Evolutionary conservation across 2,329 filamentous ascomycete species (phyloP), one percentile per base, ranked within the genome.

Genomic region (Exophiala aquamarina): DNA sequence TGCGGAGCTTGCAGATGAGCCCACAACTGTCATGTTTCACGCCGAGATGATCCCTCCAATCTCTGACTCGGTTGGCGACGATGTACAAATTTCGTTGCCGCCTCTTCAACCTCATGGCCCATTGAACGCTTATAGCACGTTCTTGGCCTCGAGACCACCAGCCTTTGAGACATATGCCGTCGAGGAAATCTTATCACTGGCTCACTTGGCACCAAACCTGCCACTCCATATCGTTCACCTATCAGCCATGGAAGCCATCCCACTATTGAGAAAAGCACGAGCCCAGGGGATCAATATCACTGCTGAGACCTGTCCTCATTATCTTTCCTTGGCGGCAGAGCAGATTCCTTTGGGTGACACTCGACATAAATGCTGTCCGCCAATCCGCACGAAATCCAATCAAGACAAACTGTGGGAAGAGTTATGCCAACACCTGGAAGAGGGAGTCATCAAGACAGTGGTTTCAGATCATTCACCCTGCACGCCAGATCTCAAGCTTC

Each of bases 1-100:
- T 80, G 74, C 75, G 21, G 87, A 86, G 37, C 79, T 98, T 52
- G 87, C 87, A 51, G 83, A 89, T 59, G 79, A 84, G 44, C 79
- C 89, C 14, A 97, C 93, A 2, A 95, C 90, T 0, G 82, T 97
- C 60, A 97, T 98, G 92, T 98, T 98, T 73, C 93, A 98, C 65
- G 93, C 93, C 47, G 93, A 98, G 69, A 97, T 96, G 90, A 84
- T 94, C 10, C 90, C 92, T n/a, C 88, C 89, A 14, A 87, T 91
- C 57, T 72, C 87, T 40, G 81, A 82, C 57, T 90, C 88, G 0
- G 86, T 91, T 2, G 86, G 87, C 43, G 89, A 93, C 65, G 82
- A 83, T 19, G 83, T 89, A 3, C 85, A 88, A 61, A 69, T 71
- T 19, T 87, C 87, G 0, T 74, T 79, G 5, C 81, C 88, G 14